Conservation (phyloP, 2,329 filamentous ascomycete genomes). For the Rhinocladiella similis region DNA sequence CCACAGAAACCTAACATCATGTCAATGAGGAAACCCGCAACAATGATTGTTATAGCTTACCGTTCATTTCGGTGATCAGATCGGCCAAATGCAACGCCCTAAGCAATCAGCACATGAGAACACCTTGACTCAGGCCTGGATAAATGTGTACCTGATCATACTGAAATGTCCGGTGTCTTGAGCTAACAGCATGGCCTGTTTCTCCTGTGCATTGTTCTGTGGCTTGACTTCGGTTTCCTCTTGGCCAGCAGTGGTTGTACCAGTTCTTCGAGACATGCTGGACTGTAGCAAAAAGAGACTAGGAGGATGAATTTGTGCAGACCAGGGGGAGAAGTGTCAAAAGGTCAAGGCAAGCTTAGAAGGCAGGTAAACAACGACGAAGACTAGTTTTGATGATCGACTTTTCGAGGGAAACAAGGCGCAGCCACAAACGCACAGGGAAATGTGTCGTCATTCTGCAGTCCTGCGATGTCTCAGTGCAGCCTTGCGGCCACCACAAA, state of each 20-base stretch:
- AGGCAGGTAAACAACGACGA: neutral
- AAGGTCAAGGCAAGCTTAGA: neutral
- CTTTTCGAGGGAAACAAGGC: constrained; percentile 14
- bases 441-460: constrained; percentile 19
- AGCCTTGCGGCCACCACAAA: neutral
- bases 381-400: constrained; percentile 3
- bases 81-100: constrained; percentile 53
- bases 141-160: constrained; percentile 44
- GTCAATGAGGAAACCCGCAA: constrained; percentile 10
- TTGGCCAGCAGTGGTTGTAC: constrained; percentile 18
- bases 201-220: constrained; percentile 42
- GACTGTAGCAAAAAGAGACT: neutral
- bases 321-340: neutral
- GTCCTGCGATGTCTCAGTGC: neutral
- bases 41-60: constrained; percentile 31
- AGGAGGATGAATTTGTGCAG: neutral
- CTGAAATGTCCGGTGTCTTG: constrained; percentile 52
- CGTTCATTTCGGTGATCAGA: constrained; percentile 52
- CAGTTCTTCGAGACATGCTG: constrained; percentile 30
- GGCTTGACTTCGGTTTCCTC: constrained; percentile 18
- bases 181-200: constrained; percentile 51
- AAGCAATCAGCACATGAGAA: neutral
- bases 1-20: constrained; percentile 46
- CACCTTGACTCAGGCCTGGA: neutral
- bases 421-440: constrained; percentile 11